Evolutionary conservation across 2,329 filamentous ascomycete species (phyloP).

Genomic region (Neofusicoccum sp.): DNA sequence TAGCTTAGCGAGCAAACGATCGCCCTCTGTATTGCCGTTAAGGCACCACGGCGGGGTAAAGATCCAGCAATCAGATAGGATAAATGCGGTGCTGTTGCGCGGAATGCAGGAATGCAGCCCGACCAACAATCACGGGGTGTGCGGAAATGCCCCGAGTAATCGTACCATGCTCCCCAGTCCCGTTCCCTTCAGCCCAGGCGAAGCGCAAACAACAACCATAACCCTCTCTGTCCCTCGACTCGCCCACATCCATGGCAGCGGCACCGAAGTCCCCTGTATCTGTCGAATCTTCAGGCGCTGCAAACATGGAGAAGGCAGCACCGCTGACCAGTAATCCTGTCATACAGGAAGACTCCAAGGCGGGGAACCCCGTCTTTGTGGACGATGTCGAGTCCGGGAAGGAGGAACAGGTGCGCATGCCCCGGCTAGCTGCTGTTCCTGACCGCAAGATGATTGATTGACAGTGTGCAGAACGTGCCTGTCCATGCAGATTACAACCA

Average conservation of each 20-base stretch:
- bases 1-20: slow-evolving; percentile 8
- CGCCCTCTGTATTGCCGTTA: neutral
- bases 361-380: neutral
- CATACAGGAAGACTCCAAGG: slow-evolving; percentile 6
- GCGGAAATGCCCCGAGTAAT: neutral
- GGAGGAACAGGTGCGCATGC: neutral
- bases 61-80: neutral
- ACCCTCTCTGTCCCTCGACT: neutral
- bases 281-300: neutral
- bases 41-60: neutral
- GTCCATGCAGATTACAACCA: slow-evolving; percentile 20
- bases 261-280: neutral
- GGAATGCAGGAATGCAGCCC: slow-evolving; percentile 8
- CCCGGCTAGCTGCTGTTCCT: neutral
- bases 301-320: slow-evolving; percentile 8
- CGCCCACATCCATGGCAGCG: neutral
- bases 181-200: neutral
- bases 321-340: slow-evolving; percentile 13
- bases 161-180: neutral
- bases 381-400: slow-evolving; percentile 8
- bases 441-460: neutral
- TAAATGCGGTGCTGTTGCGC: neutral
- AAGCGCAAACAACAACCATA: neutral
- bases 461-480: neutral
- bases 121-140: neutral